Percentiles rank a stretch among this genome's conserved stretches.
These are phyloP conservation scores for Backusella australiensis DNA, from an alignment of 192 early-diverging fungal genomes.

Conservation along the genomic window DNA sequence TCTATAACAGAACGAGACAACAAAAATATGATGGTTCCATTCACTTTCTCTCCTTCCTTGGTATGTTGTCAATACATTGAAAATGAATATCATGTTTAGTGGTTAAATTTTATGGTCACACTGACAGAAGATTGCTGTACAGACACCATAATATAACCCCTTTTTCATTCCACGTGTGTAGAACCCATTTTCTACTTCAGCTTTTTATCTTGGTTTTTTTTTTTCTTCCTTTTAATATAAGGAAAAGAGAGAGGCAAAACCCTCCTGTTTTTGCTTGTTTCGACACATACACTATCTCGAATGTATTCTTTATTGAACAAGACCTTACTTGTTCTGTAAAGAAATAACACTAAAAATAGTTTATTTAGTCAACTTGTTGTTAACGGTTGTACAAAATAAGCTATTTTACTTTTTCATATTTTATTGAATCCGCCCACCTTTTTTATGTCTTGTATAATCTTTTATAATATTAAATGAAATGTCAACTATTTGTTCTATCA, in stretches of 20 bases:
- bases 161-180: background rate
- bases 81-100: background rate
- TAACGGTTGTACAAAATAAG: background rate
- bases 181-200: background rate
- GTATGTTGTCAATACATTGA: background rate
- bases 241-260: background rate
- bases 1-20: background rate
- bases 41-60: background rate
- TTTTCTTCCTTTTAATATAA: background rate
- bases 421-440: background rate
- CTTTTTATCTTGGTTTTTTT: background rate
- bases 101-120: background rate
- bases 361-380: background rate
- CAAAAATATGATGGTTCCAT: background rate
- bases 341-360: conserved; percentile 5
- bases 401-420: background rate
- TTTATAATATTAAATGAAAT: background rate
- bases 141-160: background rate
- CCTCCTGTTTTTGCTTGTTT: background rate
- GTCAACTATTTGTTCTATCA: too few species aligned
- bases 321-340: conserved; percentile 1
- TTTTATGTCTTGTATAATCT: background rate
- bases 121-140: conserved; percentile 6
- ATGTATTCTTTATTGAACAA: background rate
- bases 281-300: background rate